Evolutionary conservation across 1,139 yeast species (phyloP), one percentile per base, ranked within the genome.

Genomic region (Suhomyces yuchorum): DNA sequence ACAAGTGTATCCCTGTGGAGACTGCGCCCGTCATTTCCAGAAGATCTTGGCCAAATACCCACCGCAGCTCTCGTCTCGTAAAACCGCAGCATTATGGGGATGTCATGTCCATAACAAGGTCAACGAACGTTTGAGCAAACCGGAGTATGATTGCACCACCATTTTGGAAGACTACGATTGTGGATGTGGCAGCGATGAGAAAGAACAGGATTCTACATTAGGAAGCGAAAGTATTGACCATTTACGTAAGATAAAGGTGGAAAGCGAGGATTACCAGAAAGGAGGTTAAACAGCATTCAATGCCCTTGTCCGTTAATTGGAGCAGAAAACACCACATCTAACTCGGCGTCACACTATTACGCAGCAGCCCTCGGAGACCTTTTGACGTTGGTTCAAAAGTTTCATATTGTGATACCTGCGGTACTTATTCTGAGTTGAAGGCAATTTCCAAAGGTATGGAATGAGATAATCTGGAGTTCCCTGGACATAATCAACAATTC

Each of bases 71-170:
- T 75, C 82, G 8, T 78, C 86, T 18, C 77, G 97, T 49, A 84
- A 85, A 54, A 80, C 83, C 2, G 98, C 99, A 0, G 91, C 97
- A 0, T 71, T 88, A 54, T 93, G 99, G 99, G 99, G 99, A 1
- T 93, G 99, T 65, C 85, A 85, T 60, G 77, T 93, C n/a, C 99
- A 93, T 68, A 93, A 95, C 55, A 70, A 73, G 57, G 97, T 92
- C 32, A 93, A 93, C 65, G 82, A 81, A 51, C 71, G 87, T 44
- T 76, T 93, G 45, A 73, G 74, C 4, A 91, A 93, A 58, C 81
- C 78, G 0, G 73, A 75, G 17, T 93, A 90, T 65, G 97, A 93
- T 65, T 93, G 99, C 64, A 76, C 87, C 2, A 83, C 80, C 9
- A 85, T 93, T 47, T 73, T 89, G 51, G 96, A 89, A 58, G 95